Conservation (phyloP, 805 yeast species). For the Starmerella stigmatis region DNA sequence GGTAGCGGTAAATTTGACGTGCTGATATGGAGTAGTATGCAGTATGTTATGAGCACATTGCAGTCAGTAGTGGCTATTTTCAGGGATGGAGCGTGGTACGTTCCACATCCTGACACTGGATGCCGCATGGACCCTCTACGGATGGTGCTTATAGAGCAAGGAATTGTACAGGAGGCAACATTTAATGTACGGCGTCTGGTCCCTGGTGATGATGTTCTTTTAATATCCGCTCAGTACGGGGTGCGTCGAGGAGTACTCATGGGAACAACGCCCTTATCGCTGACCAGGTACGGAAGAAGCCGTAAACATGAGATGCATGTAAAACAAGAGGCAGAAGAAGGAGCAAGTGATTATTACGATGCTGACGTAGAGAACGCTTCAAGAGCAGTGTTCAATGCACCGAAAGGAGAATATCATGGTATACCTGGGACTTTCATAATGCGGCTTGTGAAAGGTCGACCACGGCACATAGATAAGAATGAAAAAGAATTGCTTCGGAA, state of each 20-base stretch:
- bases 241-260: neutral
- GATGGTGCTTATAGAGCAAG: neutral
- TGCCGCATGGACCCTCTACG: constrained; percentile 1
- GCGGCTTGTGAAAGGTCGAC: too few relatives aligned
- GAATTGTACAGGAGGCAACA: neutral
- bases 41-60: constrained; percentile 1
- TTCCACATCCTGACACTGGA: neutral
- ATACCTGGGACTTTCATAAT: neutral
- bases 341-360: neutral
- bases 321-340: neutral
- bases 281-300: neutral
- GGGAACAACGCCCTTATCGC: neutral
- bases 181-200: constrained; percentile 1
- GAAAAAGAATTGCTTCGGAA: neutral
- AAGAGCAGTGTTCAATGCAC: neutral
- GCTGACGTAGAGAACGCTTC: neutral
- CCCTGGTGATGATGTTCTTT: neutral
- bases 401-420: neutral
- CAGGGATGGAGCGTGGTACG: constrained; percentile 1
- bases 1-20: neutral
- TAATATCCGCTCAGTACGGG: constrained; percentile 1
- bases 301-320: neutral
- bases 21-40: neutral
- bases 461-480: neutral
- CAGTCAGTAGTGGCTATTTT: neutral